These are phyloP conservation scores for Groenewaldozyma tartarivorans DNA, from an alignment of 805 yeast species.

Conservation along the genomic window DNA sequence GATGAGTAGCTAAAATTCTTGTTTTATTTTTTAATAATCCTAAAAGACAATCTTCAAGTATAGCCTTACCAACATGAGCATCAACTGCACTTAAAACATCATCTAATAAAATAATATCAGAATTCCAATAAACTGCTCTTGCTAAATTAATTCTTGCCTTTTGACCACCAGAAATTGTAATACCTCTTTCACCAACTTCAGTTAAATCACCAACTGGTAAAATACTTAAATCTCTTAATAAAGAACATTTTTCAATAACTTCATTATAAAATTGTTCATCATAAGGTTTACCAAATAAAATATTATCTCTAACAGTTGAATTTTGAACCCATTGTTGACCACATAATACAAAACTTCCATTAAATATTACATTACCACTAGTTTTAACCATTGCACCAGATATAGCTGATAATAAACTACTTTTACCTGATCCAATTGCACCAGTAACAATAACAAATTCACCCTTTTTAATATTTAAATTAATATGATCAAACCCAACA, in stretches of 20 bases:
- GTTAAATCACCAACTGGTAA: conserved; percentile 69
- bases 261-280: conserved; percentile 41
- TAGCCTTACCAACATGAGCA: conserved; percentile 73
- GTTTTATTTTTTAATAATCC: conserved; percentile 53
- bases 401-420: conserved; percentile 61
- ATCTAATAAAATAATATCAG: conserved; percentile 61
- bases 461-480: conserved; percentile 43
- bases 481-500: conserved; percentile 30
- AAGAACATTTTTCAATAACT: conserved; percentile 55
- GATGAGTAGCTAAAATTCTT: conserved; percentile 76
- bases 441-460: conserved; percentile 76
- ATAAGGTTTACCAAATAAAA: conserved; percentile 53
- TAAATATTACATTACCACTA: conserved; percentile 41
- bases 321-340: conserved; percentile 83
- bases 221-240: conserved; percentile 53
- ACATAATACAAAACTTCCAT: conserved; percentile 45
- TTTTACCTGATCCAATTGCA: conserved; percentile 72
- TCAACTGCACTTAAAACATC: conserved; percentile 86
- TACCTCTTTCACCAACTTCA: conserved; percentile 85
- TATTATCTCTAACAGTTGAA: conserved; percentile 66
- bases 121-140: conserved; percentile 62
- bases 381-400: conserved; percentile 59
- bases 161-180: conserved; percentile 84
- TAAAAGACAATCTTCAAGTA: conserved; percentile 57
- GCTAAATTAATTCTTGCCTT: conserved; percentile 81